A percentile compares a stretch with the other conserved stretches of the same genome.
Evolutionary conservation across 176 grass and related monocot genomes (phyloP).

Genomic region (Oryza coarctata): DNA sequence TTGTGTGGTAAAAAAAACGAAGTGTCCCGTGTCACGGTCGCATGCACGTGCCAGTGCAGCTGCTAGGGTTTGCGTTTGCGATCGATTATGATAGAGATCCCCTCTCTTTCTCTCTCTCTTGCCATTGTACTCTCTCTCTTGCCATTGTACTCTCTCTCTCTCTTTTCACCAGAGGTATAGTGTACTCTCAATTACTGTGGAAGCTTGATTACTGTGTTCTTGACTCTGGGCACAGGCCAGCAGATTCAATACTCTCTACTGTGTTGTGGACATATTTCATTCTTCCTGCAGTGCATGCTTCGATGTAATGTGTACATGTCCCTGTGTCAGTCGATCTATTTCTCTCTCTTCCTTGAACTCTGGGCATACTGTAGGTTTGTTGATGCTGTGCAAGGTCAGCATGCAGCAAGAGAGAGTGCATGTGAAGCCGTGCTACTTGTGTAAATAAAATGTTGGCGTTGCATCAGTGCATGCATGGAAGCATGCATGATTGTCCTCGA

Average conservation of each 20-base stretch:
- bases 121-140: constrained; percentile 24
- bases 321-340: background rate
- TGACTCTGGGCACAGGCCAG: constrained; percentile 14
- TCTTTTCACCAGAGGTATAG: constrained; percentile 39
- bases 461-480: constrained; percentile 7
- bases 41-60: constrained; percentile 44
- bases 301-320: constrained; percentile 11
- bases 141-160: background rate
- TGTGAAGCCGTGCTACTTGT: constrained; percentile 33
- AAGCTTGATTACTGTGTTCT: constrained; percentile 22
- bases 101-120: background rate
- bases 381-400: constrained; percentile 22
- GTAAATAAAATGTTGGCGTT: background rate
- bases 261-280: constrained; percentile 13
- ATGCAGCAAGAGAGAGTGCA: background rate
- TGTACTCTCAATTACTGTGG: constrained; percentile 46
- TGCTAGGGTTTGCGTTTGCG: background rate
- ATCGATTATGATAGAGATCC: background rate
- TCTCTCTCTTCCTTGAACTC: constrained; percentile 9
- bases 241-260: constrained; percentile 6
- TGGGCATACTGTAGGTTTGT: constrained; percentile 35
- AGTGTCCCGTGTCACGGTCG: constrained; percentile 43
- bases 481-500: constrained; percentile 23
- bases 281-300: background rate
- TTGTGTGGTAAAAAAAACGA: background rate